Percentiles rank a stretch among this genome's conserved stretches.
These are phyloP conservation scores for Ophiostoma ulmi DNA, from an alignment of 2,329 filamentous ascomycete species.

Conservation along the genomic window DNA sequence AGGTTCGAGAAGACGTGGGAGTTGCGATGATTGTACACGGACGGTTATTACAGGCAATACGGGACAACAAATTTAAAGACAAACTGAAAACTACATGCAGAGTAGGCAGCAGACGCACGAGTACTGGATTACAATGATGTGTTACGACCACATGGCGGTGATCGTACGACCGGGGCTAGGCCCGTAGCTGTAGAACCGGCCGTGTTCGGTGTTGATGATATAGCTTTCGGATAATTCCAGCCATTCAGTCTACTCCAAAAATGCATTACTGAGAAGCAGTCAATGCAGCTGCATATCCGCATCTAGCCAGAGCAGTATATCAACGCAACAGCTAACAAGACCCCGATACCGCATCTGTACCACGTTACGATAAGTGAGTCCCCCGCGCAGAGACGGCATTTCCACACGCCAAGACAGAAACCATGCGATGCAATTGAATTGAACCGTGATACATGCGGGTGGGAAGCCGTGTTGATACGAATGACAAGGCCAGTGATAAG, in stretches of 20 bases:
- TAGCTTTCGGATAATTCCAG: background rate
- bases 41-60: background rate
- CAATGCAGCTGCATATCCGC: background rate
- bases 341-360: background rate
- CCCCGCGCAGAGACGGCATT: background rate
- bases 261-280: background rate
- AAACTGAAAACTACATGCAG: background rate
- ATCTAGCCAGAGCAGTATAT: background rate
- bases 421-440: background rate
- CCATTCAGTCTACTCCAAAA: background rate
- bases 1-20: background rate
- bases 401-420: background rate
- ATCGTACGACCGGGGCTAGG: background rate
- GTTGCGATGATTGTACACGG: background rate
- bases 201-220: background rate
- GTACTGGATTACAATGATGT: background rate
- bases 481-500: background rate
- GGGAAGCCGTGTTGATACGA: background rate
- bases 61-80: background rate
- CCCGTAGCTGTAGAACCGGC: background rate
- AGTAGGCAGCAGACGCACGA: background rate
- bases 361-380: background rate
- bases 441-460: background rate
- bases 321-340: background rate
- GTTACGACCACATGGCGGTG: background rate